Percentiles rank a stretch among this genome's conserved stretches.
phyloP scores from a whole-genome alignment of 257 asterid genomes.

The Hygrophila difformis region DNA sequence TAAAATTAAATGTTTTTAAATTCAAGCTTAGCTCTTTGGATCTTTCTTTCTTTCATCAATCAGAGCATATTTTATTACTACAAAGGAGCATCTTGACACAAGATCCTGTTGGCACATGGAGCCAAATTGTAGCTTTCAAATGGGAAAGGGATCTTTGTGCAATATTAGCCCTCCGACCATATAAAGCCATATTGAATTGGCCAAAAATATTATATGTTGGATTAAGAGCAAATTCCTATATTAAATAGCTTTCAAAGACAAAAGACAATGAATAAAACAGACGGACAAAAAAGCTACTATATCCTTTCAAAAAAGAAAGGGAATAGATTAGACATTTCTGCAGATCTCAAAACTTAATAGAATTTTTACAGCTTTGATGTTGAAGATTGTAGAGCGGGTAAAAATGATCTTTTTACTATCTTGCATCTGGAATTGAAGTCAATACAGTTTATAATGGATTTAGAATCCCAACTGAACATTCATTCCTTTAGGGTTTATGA shows the following conservation, averaged over 20 bases:
- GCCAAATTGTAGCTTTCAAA: conserved; percentile 25
- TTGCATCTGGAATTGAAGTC: too few relatives aligned
- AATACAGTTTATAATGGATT: too few relatives aligned
- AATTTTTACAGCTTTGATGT: too few relatives aligned
- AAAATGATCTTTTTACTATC: too few relatives aligned
- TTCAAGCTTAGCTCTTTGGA: conserved; percentile 15
- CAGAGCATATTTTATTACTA: conserved; percentile 8
- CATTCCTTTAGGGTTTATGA: too few relatives aligned
- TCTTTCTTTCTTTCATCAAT: conserved; percentile 8
- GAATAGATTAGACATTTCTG: too few relatives aligned
- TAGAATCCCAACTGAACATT: too few relatives aligned
- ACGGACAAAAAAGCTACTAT: too few relatives aligned
- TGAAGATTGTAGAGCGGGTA: too few relatives aligned
- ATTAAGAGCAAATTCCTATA: background rate
- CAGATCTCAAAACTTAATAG: too few relatives aligned
- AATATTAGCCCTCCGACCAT: conserved; percentile 13
- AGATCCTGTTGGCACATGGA: conserved; percentile 18
- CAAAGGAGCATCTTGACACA: conserved; percentile 23
- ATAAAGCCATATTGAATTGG: conserved; percentile 1
- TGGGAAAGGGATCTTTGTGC: background rate
- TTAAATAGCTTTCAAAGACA: conserved; percentile 9
- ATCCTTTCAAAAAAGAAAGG: too few relatives aligned
- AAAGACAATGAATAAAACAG: conserved; percentile 1
- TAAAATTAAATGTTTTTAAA: too few relatives aligned
- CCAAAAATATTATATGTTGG: conserved; percentile 12